Conservation (phyloP, 805 yeast species). For the Kregervanrija delftensis region DNA sequence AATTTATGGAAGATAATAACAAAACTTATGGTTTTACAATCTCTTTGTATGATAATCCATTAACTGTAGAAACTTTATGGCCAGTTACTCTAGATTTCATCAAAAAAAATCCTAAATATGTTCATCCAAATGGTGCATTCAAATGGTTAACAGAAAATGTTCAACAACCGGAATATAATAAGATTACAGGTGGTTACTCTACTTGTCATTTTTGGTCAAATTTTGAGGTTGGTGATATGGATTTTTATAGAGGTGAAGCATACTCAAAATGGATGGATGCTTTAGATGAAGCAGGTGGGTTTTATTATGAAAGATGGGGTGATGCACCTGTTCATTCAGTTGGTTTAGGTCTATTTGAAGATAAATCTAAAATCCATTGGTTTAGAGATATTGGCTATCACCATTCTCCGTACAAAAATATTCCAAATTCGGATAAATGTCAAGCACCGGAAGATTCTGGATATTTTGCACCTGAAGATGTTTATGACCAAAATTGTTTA, state of each 20-base stretch:
- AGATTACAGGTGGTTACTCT: conserved; percentile 39
- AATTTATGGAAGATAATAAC: conserved; percentile 59
- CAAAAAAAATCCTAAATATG: conserved; percentile 50
- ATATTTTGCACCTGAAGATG: conserved; percentile 28
- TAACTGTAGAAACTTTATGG: conserved; percentile 62
- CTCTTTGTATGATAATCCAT: conserved; percentile 64
- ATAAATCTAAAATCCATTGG: conserved; percentile 71
- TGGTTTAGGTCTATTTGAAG: conserved; percentile 68
- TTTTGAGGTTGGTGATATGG: conserved; percentile 81
- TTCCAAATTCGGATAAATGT: conserved; percentile 63
- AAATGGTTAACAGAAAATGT: conserved; percentile 47
- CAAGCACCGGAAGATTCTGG: conserved; percentile 27
- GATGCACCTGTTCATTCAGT: conserved; percentile 87
- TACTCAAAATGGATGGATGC: conserved; percentile 60
- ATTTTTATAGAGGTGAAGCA: conserved; percentile 66
- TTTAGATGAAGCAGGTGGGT: conserved; percentile 71
- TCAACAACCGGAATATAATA: conserved; percentile 40
- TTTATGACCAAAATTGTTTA: conserved; percentile 28
- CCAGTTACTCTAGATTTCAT: conserved; percentile 60
- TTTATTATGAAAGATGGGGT: conserved; percentile 89
- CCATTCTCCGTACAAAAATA: conserved; percentile 69
- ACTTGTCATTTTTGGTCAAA: conserved; percentile 86
- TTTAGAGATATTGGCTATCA: conserved; percentile 77
- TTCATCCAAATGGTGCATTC: conserved; percentile 51
- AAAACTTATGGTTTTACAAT: conserved; percentile 74